phyloP scores from a whole-genome alignment of 164 flowering plant genomes.

The Vitis rotundifolia region DNA sequence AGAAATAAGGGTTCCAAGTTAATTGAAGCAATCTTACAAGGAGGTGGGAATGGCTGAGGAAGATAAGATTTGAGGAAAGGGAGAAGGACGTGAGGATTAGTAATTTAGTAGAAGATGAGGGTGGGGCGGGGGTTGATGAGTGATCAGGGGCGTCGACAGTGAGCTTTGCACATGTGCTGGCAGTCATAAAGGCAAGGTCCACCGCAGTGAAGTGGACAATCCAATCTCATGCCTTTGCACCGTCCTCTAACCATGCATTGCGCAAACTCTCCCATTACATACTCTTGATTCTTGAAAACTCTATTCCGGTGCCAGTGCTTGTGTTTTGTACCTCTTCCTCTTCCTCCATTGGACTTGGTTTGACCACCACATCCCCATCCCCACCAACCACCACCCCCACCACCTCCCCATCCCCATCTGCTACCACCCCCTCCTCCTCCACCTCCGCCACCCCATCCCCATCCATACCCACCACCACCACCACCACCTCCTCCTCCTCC shows the following conservation, averaged over 20 bases:
- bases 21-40: not conserved
- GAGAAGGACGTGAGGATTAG: too few relatives aligned
- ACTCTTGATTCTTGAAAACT: constrained; percentile 19
- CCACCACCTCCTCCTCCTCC: constrained; percentile 27
- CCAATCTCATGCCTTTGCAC: constrained; percentile 63
- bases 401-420: constrained; percentile 34
- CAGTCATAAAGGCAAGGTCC: constrained; percentile 74
- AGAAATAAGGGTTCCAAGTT: too few relatives aligned
- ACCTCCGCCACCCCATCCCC: constrained; percentile 31
- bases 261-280: constrained; percentile 55
- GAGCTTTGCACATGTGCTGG: constrained; percentile 62
- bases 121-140: not conserved
- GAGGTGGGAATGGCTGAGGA: too few relatives aligned
- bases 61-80: too few relatives aligned
- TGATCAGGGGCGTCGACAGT: constrained; percentile 33
- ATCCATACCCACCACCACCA: constrained; percentile 21
- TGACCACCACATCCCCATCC: constrained; percentile 45
- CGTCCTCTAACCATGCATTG: constrained; percentile 57
- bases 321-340: constrained; percentile 8
- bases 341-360: constrained; percentile 10
- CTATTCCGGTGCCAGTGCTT: constrained; percentile 15
- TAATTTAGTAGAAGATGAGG: not conserved
- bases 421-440: constrained; percentile 30
- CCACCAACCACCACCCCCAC: constrained; percentile 43
- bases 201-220: constrained; percentile 75